phyloP scores from a whole-genome alignment of 139 green algal species.

The Asterochloris sp. region DNA sequence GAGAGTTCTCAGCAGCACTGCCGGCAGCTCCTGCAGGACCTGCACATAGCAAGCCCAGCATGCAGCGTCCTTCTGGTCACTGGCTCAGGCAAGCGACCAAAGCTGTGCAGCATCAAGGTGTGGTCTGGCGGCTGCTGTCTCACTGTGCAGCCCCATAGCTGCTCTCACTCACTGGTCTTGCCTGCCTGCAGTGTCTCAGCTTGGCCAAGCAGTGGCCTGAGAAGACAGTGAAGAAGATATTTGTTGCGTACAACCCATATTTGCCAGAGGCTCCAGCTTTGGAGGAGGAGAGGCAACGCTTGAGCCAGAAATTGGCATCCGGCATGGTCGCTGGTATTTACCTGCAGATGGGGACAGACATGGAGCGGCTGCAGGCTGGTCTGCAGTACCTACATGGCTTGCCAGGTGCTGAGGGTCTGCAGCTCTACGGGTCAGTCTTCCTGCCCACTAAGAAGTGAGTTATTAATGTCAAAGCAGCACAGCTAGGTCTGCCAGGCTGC shows the following conservation, averaged over 20 bases:
- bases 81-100: slow-evolving; percentile 18
- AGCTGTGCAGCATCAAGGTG: no score
- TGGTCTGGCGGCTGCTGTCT: not conserved
- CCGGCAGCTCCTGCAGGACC: not conserved
- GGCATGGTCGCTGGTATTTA: slow-evolving; percentile 23
- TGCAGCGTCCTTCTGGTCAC: slow-evolving; percentile 37
- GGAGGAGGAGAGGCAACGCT: slow-evolving; percentile 25
- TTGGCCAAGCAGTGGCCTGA: not conserved
- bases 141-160: slow-evolving; percentile 11
- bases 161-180: slow-evolving; percentile 25
- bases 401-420: not conserved
- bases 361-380: slow-evolving; percentile 22
- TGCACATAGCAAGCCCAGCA: not conserved
- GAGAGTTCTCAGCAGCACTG: slow-evolving; percentile 15
- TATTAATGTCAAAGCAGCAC: not conserved
- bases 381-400: slow-evolving; percentile 18
- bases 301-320: slow-evolving; percentile 34
- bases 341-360: slow-evolving; percentile 51
- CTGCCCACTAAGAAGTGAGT: slow-evolving; percentile 34
- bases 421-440: slow-evolving; percentile 40
- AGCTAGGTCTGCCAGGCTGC: not conserved
- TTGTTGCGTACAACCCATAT: slow-evolving; percentile 56
- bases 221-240: not conserved
- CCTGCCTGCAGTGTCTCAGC: not conserved
- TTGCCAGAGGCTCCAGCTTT: slow-evolving; percentile 22